Conservation (phyloP, 1,139 yeast genomes). For the Protomyces macrosporus region DNA sequence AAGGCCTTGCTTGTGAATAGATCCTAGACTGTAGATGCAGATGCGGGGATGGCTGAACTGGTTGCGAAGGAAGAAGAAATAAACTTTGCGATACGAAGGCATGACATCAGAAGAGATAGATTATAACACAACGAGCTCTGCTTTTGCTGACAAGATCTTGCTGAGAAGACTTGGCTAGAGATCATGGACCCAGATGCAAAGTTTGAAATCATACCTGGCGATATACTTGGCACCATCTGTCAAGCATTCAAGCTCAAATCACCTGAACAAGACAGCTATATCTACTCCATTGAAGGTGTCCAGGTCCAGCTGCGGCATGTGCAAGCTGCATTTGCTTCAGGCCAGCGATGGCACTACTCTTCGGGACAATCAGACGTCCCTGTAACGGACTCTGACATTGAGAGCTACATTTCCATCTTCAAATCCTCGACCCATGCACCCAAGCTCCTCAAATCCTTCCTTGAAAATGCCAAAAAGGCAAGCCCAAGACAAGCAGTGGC, state of each 20-base stretch:
- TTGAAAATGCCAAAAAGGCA: slow-evolving; percentile 15
- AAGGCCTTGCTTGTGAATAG: neutral
- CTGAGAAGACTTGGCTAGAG: too few relatives aligned
- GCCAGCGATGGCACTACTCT: neutral
- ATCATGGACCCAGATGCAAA: neutral
- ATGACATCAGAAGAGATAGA: too few relatives aligned
- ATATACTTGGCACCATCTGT: neutral
- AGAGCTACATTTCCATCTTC: slow-evolving; percentile 10
- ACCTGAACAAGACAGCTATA: slow-evolving; percentile 5
- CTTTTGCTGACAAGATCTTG: too few relatives aligned
- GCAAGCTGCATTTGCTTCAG: neutral
- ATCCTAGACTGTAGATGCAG: too few relatives aligned
- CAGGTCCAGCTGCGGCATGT: slow-evolving; percentile 2
- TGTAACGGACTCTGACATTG: slow-evolving; percentile 1
- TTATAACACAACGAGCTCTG: too few relatives aligned
- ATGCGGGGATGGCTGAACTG: too few relatives aligned
- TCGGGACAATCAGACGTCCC: neutral
- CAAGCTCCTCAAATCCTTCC: slow-evolving; percentile 1
- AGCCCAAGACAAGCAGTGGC: slow-evolving; percentile 1
- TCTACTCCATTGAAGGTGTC: slow-evolving; percentile 5
- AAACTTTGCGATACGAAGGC: too few relatives aligned
- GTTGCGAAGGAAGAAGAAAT: too few relatives aligned
- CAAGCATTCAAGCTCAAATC: slow-evolving; percentile 1
- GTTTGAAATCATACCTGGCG: slow-evolving; percentile 3
- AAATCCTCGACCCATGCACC: slow-evolving; percentile 2